phyloP scores from a whole-genome alignment of 495 filamentous ascomycete genomes.

The Aspergillus cavernicola region DNA sequence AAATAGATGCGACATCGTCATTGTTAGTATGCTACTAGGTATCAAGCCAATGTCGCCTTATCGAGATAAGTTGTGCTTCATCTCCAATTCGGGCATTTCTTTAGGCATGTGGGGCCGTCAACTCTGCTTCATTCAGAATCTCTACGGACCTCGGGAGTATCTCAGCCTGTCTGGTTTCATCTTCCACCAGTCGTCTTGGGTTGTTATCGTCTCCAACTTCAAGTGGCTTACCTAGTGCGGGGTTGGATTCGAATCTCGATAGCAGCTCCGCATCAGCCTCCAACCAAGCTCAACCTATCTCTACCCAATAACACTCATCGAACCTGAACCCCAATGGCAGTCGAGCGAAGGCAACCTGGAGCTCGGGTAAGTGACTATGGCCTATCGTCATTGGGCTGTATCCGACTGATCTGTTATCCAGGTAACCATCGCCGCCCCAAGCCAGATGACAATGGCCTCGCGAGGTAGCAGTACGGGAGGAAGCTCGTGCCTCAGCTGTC shows the following conservation, averaged over 20 bases:
- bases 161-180: no score
- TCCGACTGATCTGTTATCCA: background rate
- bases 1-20: background rate
- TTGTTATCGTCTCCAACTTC: background rate
- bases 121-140: no score
- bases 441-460: background rate
- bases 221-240: conserved; percentile 3
- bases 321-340: no score
- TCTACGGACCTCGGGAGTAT: no score
- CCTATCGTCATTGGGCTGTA: background rate
- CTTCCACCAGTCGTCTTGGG: no score
- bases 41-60: conserved; percentile 3
- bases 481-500: conserved; percentile 7
- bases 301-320: background rate
- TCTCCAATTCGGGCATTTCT: background rate
- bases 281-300: conserved; percentile 1
- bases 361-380: no score
- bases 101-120: conserved; percentile 8
- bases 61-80: background rate
- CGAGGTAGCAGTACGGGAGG: background rate
- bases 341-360: no score
- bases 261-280: background rate
- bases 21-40: background rate
- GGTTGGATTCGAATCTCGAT: background rate
- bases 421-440: background rate